Conservation (phyloP, 176 grass and related monocot genomes). For the Aegilops bicornis region DNA sequence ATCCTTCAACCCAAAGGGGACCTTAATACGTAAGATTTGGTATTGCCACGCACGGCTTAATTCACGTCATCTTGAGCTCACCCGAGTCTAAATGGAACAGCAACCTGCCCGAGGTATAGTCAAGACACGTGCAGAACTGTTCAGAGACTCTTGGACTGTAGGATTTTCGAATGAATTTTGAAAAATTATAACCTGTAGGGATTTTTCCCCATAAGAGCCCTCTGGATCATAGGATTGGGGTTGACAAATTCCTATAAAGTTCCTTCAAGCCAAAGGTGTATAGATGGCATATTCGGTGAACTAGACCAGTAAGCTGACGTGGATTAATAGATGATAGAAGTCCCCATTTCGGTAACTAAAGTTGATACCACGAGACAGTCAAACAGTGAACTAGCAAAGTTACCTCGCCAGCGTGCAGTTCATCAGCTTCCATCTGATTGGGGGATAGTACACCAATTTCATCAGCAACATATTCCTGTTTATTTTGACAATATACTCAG, state of each 20-base stretch:
- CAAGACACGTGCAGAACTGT: background rate
- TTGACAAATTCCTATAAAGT: background rate
- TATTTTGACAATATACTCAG: slow-evolving; percentile 45
- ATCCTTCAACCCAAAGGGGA: background rate
- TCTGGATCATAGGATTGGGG: background rate
- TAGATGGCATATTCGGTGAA: background rate
- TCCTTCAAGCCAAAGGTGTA: background rate
- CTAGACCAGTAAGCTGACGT: background rate
- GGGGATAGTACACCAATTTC: slow-evolving; percentile 97
- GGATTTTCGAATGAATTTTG: background rate
- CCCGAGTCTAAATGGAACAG: background rate
- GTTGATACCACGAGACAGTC: background rate
- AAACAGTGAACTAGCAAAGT: slow-evolving; percentile 21
- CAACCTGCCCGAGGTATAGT: background rate
- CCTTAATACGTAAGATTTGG: background rate
- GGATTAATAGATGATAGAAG: slow-evolving; percentile 1
- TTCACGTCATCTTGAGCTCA: background rate
- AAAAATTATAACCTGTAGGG: background rate
- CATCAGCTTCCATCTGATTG: slow-evolving; percentile 81
- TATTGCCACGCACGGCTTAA: background rate
- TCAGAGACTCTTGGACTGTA: background rate
- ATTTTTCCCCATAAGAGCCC: background rate
- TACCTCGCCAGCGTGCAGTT: slow-evolving; percentile 94
- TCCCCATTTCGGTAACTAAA: slow-evolving; percentile 9
- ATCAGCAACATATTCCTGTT: slow-evolving; percentile 84